Conservation (phyloP, 2,329 filamentous ascomycete species). For the Aaosphaeria pasadenensis region DNA sequence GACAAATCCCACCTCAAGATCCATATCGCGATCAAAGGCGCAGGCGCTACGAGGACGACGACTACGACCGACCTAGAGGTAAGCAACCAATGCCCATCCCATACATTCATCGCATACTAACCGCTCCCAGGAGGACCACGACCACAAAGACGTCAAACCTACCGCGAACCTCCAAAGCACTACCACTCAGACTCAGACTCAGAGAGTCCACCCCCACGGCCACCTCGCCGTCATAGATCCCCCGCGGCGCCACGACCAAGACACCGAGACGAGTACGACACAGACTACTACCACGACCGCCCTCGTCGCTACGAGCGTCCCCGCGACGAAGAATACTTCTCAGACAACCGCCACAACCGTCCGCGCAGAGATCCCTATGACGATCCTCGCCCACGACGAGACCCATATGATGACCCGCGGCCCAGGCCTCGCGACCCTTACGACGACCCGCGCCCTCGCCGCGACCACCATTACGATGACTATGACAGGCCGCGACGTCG, state of each 20-base stretch:
- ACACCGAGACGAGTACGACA: constrained; percentile 6
- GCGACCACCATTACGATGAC: not conserved
- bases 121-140: not conserved
- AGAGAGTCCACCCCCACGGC: not conserved
- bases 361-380: constrained; percentile 16
- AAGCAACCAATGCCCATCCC: not conserved
- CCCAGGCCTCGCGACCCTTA: not conserved
- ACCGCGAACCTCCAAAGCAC: constrained; percentile 2
- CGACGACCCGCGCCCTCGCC: constrained; percentile 5
- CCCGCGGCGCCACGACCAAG: not conserved
- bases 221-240: not conserved
- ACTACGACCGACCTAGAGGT: not conserved
- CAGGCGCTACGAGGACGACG: constrained; percentile 3
- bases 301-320: constrained; percentile 6
- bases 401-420: not conserved
- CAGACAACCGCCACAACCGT: constrained; percentile 20
- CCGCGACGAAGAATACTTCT: constrained; percentile 17
- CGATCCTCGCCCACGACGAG: not conserved
- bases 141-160: not conserved
- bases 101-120: not conserved
- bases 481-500: constrained; percentile 3
- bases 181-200: not conserved
- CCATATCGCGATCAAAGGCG: not conserved
- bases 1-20: constrained; percentile 3
- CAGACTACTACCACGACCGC: not conserved